Percentiles rank a stretch among this genome's conserved stretches.
Evolutionary conservation across 345 rosid species (phyloP).

Genomic region (Crucihimalaya himalaica): DNA sequence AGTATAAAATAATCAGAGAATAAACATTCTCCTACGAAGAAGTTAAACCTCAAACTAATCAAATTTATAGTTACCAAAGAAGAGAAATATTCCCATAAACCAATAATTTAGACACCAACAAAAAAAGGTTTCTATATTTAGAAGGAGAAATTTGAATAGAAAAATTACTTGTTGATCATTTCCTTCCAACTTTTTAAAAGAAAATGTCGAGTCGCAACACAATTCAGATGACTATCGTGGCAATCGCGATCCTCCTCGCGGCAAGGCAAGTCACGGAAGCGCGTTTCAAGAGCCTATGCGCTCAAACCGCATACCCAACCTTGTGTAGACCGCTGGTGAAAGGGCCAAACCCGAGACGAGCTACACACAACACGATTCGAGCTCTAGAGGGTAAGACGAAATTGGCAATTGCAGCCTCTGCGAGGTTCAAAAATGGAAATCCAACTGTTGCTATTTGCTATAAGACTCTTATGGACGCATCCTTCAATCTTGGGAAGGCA

Average conservation of each 20-base stretch:
- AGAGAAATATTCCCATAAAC: conserved; percentile 2
- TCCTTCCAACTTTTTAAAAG: neutral
- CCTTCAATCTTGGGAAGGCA: conserved; percentile 24
- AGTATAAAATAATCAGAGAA: neutral
- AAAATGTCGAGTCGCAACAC: conserved; percentile 32
- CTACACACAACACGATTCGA: conserved; percentile 26
- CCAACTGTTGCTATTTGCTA: conserved; percentile 11
- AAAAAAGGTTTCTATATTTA: conserved; percentile 17
- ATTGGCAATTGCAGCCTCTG: conserved; percentile 3
- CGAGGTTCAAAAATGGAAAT: neutral
- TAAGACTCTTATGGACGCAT: conserved; percentile 24
- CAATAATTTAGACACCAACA: conserved; percentile 14
- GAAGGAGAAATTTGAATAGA: conserved; percentile 1
- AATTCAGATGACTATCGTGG: neutral
- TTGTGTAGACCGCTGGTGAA: conserved; percentile 32
- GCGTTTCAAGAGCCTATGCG: conserved; percentile 2
- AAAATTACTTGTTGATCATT: neutral
- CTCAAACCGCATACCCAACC: conserved; percentile 30
- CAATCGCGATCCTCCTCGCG: conserved; percentile 8
- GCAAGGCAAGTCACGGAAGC: conserved; percentile 26
- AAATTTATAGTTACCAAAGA: neutral
- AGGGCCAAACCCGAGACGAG: conserved; percentile 29
- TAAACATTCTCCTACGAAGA: conserved; percentile 19
- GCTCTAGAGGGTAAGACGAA: conserved; percentile 27
- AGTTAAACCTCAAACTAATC: conserved; percentile 29